Percentiles rank a stretch among this genome's conserved stretches.
Conservation (phyloP, 768 basidiomycete species). For the Pulveroboletus sp. region DNA sequence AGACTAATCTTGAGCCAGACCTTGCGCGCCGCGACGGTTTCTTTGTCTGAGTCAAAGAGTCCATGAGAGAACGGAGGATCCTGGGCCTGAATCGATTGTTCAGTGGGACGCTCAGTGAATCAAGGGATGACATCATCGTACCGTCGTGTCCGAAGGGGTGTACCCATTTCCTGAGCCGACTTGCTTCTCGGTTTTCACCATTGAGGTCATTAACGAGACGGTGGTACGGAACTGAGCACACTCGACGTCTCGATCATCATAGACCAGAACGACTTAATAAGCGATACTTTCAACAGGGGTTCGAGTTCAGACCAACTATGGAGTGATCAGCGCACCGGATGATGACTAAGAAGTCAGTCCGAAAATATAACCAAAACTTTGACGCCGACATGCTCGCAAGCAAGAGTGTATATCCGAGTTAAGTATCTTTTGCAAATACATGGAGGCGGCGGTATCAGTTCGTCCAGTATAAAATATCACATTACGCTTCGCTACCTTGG, state of each 20-base stretch:
- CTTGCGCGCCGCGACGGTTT: conserved; percentile 30
- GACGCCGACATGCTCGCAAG: background rate
- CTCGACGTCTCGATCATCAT: background rate
- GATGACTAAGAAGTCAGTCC: too few species aligned
- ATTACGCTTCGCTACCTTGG: conserved; percentile 28
- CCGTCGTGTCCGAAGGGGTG: conserved; percentile 4
- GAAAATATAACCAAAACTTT: background rate
- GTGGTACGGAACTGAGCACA: background rate
- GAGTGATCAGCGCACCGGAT: background rate
- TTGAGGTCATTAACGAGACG: conserved; percentile 1
- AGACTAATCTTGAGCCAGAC: conserved; percentile 42
- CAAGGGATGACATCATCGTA: conserved; percentile 1
- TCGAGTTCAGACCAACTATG: background rate
- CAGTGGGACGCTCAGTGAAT: conserved; percentile 4
- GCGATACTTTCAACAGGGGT: conserved; percentile 3
- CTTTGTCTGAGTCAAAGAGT: conserved; percentile 28
- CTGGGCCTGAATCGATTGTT: conserved; percentile 9
- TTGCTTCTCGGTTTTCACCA: background rate
- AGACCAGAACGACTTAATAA: conserved; percentile 17
- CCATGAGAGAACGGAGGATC: conserved; percentile 29
- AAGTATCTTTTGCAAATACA: conserved; percentile 26
- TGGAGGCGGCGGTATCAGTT: conserved; percentile 21
- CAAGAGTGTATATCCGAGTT: conserved; percentile 15
- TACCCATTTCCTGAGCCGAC: background rate
- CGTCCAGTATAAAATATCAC: conserved; percentile 31